Conservation (phyloP, 805 yeast genomes). For the Myxozyma geophila region DNA sequence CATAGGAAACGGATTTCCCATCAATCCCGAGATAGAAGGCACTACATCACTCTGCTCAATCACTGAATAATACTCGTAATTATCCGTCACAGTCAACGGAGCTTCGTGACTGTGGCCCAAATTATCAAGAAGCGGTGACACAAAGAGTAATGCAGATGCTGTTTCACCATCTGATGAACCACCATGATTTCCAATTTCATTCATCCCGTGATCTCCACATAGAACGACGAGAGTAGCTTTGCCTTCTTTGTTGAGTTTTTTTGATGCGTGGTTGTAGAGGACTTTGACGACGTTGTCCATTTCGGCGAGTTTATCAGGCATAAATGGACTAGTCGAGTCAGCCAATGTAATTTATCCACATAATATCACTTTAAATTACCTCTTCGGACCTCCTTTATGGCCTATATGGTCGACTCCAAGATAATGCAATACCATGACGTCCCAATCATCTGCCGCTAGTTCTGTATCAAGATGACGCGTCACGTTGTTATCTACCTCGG, state of each 20-base stretch:
- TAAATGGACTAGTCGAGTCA: slow-evolving; percentile 57
- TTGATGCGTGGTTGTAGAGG: slow-evolving; percentile 53
- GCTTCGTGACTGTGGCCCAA: slow-evolving; percentile 25
- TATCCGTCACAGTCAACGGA: neutral
- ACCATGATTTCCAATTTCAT: slow-evolving; percentile 90
- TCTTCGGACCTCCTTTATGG: slow-evolving; percentile 87
- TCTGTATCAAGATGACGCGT: slow-evolving; percentile 79
- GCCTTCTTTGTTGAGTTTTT: slow-evolving; percentile 44
- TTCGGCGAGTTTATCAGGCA: slow-evolving; percentile 82
- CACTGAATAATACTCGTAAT: slow-evolving; percentile 56
- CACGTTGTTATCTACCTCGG: slow-evolving; percentile 91
- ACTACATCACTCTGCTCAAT: slow-evolving; percentile 75
- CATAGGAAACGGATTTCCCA: slow-evolving; percentile 70
- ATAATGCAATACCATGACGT: slow-evolving; percentile 83
- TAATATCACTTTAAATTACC: neutral
- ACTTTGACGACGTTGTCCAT: slow-evolving; percentile 72
- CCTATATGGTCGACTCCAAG: slow-evolving; percentile 97
- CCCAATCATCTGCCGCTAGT: slow-evolving; percentile 64
- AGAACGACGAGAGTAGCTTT: slow-evolving; percentile 66
- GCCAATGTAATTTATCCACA: neutral
- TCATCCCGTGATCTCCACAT: slow-evolving; percentile 96
- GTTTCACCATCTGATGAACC: slow-evolving; percentile 95
- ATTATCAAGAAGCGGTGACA: slow-evolving; percentile 62
- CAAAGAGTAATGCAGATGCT: slow-evolving; percentile 74
- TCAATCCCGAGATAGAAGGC: slow-evolving; percentile 65